phyloP scores from a whole-genome alignment of 208 protist species.

The Sergeia podlipaevii region DNA sequence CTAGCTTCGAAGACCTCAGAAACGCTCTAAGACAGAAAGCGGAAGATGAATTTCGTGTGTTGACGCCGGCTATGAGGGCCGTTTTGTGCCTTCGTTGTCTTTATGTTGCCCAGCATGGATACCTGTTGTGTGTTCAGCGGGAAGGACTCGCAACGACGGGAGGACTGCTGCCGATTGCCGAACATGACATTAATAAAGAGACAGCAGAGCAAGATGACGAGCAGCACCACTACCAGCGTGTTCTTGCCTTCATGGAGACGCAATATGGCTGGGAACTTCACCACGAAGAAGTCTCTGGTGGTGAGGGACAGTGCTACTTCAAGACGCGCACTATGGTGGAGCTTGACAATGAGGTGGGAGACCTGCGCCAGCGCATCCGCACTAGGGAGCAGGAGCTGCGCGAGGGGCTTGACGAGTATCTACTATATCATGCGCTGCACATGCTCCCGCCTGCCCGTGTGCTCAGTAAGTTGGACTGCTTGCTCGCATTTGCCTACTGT shows the following conservation, averaged over 20 bases:
- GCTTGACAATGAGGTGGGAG: conserved; percentile 69
- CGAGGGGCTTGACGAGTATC: conserved; percentile 43
- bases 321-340: conserved; percentile 56
- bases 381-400: conserved; percentile 63
- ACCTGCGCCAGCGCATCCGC: conserved; percentile 56
- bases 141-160: conserved; percentile 5
- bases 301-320: conserved; percentile 60
- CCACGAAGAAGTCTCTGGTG: conserved; percentile 16
- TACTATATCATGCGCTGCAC: conserved; percentile 58
- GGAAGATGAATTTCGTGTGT: conserved; percentile 3
- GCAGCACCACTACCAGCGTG: neutral
- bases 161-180: neutral
- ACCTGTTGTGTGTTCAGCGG: conserved; percentile 20
- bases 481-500: conserved; percentile 59
- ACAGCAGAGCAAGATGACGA: neutral
- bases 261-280: conserved; percentile 33
- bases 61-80: conserved; percentile 5
- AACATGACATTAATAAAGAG: neutral
- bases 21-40: conserved; percentile 5
- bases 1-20: conserved; percentile 5
- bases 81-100: conserved; percentile 10
- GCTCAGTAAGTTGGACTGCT: conserved; percentile 75
- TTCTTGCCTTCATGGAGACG: conserved; percentile 13
- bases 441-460: conserved; percentile 44
- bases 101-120: conserved; percentile 23